Base-by-base conservation (phyloP, 805 yeast genomes). In the Yarrowia divulgata region DNA sequence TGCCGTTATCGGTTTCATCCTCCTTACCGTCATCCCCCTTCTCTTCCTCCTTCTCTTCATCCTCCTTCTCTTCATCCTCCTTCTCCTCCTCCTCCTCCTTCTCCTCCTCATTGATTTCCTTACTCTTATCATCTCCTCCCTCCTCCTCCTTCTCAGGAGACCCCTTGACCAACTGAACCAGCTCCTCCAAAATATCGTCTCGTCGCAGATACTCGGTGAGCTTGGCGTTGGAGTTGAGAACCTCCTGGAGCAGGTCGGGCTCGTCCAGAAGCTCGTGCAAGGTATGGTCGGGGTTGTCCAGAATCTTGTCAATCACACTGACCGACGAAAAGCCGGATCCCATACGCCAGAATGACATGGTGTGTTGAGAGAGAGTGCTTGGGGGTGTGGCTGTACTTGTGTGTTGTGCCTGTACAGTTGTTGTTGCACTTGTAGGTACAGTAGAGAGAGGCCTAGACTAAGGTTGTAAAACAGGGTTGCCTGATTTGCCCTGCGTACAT, bases 141-240 rank as follows among this genome's bases (percentile, higher is more conserved):
- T 39, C 13, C 10, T 18, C 23, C 12, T 43, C 4, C 46, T 70
- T 57, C 46, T 35, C 73, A 7, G 62, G 66, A 13, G 62, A 16
- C 18, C 71, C 71, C 34, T 71, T 71, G 23, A 71, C 72, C 40
- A 74, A 52, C 42, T 62, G 45, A 39, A 94, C 86, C 70, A 94
- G 83, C 69, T 87, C 86, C 67, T 82, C 84, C 70, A 94, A 77
- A 16, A 91, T 86, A 67, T 88, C 90, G 16, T 95, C 93, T 75
- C 90, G 91, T 71, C 94, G 84, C 69, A 95, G 81, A 74, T 88
- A 88, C 74, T 92, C 95, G 48, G 93, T 82, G 63, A 95, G 83
- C 75, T 90, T 89, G 55, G 88, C 84, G 77, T 90, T 90, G 19
- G 92, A 88, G 29, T 89, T 85, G 71, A 89, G 79, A 45, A 91